phyloP scores from a whole-genome alignment of 2,329 filamentous ascomycete genomes.

The Aureobasidium sp. region DNA sequence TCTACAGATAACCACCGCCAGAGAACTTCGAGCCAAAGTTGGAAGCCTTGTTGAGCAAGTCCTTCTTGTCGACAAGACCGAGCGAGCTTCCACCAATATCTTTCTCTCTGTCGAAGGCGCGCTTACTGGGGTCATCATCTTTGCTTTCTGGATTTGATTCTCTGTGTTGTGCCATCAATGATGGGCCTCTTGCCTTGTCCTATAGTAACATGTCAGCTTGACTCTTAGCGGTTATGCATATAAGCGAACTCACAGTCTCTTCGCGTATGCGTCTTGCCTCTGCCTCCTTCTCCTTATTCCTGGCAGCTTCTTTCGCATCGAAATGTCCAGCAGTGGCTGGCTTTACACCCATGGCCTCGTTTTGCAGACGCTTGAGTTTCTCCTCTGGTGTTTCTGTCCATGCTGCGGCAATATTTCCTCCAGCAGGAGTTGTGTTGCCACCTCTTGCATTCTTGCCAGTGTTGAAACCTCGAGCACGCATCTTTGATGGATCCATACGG shows the following conservation, averaged over 20 bases:
- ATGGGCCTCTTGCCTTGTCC: slow-evolving; percentile 29
- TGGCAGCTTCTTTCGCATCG: slow-evolving; percentile 10
- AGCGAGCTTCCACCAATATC: slow-evolving; percentile 79
- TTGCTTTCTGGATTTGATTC: slow-evolving; percentile 49
- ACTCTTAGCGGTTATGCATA: slow-evolving; percentile 13
- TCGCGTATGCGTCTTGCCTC: slow-evolving; percentile 48
- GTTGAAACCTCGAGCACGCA: slow-evolving; percentile 75
- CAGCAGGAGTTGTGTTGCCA: slow-evolving; percentile 27
- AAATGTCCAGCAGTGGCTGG: not conserved
- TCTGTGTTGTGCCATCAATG: slow-evolving; percentile 41
- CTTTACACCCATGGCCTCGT: slow-evolving; percentile 58
- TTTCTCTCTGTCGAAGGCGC: slow-evolving; percentile 86
- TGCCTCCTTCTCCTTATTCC: slow-evolving; percentile 33
- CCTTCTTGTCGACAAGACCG: slow-evolving; percentile 57
- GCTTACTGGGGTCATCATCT: slow-evolving; percentile 84
- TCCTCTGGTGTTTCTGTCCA: slow-evolving; percentile 93
- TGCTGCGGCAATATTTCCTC: slow-evolving; percentile 44
- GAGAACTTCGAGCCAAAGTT: slow-evolving; percentile 78
- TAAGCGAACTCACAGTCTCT: slow-evolving; percentile 45
- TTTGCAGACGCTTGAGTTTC: slow-evolving; percentile 70
- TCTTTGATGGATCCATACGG: slow-evolving; percentile 73
- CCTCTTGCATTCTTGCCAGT: slow-evolving; percentile 55
- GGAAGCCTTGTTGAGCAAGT: slow-evolving; percentile 70
- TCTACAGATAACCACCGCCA: slow-evolving; percentile 57
- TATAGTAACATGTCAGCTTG: slow-evolving; percentile 24